Percentiles rank a stretch among this genome's conserved stretches.
Conservation (phyloP, 1,139 yeast genomes). For the Pneumocystis sp. region DNA sequence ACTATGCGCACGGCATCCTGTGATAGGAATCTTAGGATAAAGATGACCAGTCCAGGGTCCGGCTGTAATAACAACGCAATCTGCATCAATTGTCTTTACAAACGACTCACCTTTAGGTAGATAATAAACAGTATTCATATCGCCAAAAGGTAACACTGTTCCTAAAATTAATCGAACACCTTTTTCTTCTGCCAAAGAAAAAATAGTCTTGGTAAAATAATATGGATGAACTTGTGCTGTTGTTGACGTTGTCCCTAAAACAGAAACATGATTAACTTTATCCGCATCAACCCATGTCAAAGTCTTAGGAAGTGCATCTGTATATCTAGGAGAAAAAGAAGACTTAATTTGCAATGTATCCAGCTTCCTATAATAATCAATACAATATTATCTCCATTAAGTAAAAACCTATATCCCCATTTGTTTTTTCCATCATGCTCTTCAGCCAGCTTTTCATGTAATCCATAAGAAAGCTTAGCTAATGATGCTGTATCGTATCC, state of each 20-base stretch:
- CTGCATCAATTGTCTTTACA: conserved; percentile 34
- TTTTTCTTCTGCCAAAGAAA: conserved; percentile 65
- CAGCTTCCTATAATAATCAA: conserved; percentile 35
- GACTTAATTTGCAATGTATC: conserved; percentile 83
- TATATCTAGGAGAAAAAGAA: conserved; percentile 27
- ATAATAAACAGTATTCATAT: conserved; percentile 3
- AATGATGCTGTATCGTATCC: conserved; percentile 95
- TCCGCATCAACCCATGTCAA: conserved; percentile 68
- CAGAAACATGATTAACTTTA: conserved; percentile 58
- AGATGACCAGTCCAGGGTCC: conserved; percentile 96
- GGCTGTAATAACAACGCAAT: conserved; percentile 65
- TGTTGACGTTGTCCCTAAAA: conserved; percentile 69
- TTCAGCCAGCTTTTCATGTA: conserved; percentile 72
- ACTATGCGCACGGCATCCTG: conserved; percentile 87
- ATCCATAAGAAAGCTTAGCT: conserved; percentile 71
- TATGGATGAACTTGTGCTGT: conserved; percentile 97
- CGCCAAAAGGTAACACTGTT: conserved; percentile 24
- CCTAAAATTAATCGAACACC: conserved; percentile 78
- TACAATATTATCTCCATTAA: neutral
- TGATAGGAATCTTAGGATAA: conserved; percentile 80
- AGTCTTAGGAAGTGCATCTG: conserved; percentile 42
- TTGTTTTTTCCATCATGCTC: conserved; percentile 63
- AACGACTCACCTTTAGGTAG: conserved; percentile 1
- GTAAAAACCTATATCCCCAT: conserved; percentile 56
- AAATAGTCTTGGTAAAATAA: conserved; percentile 67